Evolutionary conservation across 345 rosid species (phyloP), one percentile per base, ranked within the genome.

Genomic region (Boechera retrofracta): DNA sequence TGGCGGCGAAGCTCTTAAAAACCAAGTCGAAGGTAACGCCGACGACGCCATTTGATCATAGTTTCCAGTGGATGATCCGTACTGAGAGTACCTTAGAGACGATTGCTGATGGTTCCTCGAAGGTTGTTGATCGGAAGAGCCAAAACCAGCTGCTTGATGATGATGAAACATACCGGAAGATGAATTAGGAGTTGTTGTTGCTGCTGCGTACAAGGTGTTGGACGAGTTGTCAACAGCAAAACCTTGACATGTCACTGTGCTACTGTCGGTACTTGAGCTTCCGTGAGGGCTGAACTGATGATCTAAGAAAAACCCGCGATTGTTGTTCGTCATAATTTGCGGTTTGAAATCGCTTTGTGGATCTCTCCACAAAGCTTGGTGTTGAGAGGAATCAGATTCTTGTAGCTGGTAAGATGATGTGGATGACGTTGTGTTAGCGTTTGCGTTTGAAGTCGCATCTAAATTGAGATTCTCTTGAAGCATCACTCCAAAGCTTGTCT

Each of bases 381-480:
- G 69, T 35, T 67, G 74, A 52, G 74, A 79, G 11, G 82, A 79
- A 79, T 73, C 82, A 67, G 82, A 67, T 79, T 79, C 82, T 45
- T 73, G 81, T 0, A 77, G 77, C 68, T 77, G 82, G 44, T 79
- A 67, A 42, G 89, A 72, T 2, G 88, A 76, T 38, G 80, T 76
- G 32, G 78, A 73, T 54, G 82, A 67, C 48, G 77, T 72, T 26
- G 75, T 76, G 49, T 68, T 66, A 47, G 76, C 81, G 73, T 73
- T 64, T 59, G 80, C 86, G 60, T 74, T 71, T 72, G 81, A 82
- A 49, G 79, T 80, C 55, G 74, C 33, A 84, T 75, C 92, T 59
- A 86, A 76, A 54, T 78, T 87, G 80, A 87, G 79, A 81, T 81
- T 88, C 77, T 89, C 98, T 80, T 88, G 97, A 44, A 87, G 86